These are phyloP conservation scores for Parasarocladium wereldwijsianum DNA, from an alignment of 2,329 filamentous ascomycete species.

Conservation along the genomic window DNA sequence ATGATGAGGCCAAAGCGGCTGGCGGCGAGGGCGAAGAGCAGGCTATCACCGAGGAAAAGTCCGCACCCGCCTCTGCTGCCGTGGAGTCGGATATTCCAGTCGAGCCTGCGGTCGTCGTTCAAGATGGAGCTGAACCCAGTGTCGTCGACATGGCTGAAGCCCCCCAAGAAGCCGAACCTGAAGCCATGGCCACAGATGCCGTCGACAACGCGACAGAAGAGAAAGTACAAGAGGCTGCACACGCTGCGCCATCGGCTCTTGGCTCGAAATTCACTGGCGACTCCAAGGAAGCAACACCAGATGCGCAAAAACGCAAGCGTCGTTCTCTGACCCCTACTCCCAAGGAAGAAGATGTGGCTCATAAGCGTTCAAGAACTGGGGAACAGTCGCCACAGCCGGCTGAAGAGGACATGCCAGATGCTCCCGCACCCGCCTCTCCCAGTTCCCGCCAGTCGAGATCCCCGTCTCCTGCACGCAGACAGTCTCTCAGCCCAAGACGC, in stretches of 20 bases:
- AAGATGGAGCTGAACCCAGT: too few species aligned
- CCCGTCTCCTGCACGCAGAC: too few species aligned
- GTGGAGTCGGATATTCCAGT: too few species aligned
- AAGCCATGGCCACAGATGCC: background rate
- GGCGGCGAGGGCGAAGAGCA: background rate
- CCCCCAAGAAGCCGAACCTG: background rate
- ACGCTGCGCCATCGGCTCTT: slow-evolving; percentile 3
- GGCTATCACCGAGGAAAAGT: too few species aligned
- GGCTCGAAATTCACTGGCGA: too few species aligned
- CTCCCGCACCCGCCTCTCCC: background rate
- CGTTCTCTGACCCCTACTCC: slow-evolving; percentile 48
- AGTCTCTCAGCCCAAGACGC: too few species aligned
- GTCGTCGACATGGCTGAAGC: background rate
- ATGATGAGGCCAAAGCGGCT: slow-evolving; percentile 12
- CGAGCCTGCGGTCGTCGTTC: too few species aligned
- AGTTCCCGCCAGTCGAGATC: too few species aligned
- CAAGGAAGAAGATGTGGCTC: slow-evolving; percentile 33
- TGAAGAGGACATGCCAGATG: slow-evolving; percentile 1
- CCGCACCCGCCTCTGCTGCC: too few species aligned
- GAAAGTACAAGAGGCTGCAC: slow-evolving; percentile 1
- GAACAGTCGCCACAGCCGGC: slow-evolving; percentile 5
- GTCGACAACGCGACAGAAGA: slow-evolving; percentile 3
- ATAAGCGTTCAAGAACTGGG: slow-evolving; percentile 42
- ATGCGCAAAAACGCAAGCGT: slow-evolving; percentile 51
- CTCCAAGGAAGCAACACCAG: slow-evolving; percentile 13